Evolutionary conservation across 805 yeast species (phyloP).

Genomic region (Saturnispora galanensis): DNA sequence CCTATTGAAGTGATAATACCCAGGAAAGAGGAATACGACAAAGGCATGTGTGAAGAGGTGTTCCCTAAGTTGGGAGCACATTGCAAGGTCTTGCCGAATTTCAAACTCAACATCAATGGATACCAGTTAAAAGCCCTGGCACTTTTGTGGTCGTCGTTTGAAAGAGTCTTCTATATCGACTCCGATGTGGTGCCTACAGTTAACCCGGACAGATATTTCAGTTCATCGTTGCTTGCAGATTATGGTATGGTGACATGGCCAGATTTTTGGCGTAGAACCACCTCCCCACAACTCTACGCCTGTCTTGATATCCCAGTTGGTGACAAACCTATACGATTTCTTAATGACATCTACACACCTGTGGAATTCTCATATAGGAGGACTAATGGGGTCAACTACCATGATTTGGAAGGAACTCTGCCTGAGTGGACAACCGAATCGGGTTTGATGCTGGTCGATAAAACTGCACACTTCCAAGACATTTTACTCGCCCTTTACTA

Average conservation of each 20-base stretch:
- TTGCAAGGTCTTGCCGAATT: constrained; percentile 31
- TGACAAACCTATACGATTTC: constrained; percentile 15
- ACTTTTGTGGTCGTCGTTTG: constrained; percentile 35
- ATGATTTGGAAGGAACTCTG: constrained; percentile 53
- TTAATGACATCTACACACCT: constrained; percentile 22
- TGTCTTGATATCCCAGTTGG: constrained; percentile 24
- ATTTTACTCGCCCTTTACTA: constrained; percentile 54
- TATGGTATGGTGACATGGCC: constrained; percentile 64
- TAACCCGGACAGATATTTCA: constrained; percentile 30
- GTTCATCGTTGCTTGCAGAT: constrained; percentile 33
- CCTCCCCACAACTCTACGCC: constrained; percentile 50
- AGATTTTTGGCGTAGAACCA: constrained; percentile 64
- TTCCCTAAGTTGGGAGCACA: constrained; percentile 32
- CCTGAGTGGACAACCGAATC: constrained; percentile 61
- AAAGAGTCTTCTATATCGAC: constrained; percentile 35
- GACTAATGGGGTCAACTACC: constrained; percentile 31
- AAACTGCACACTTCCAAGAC: constrained; percentile 45
- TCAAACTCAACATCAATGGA: constrained; percentile 24
- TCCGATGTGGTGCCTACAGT: constrained; percentile 37
- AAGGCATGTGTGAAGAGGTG: constrained; percentile 25
- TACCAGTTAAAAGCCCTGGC: constrained; percentile 36
- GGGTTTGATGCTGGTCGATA: constrained; percentile 53
- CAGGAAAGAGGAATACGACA: constrained; percentile 10
- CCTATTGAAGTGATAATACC: constrained; percentile 25
- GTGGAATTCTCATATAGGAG: constrained; percentile 20